Percentiles rank a stretch among this genome's conserved stretches.
phyloP scores from a whole-genome alignment of 2,329 filamentous ascomycete species.

The Fusarium guadeloupense region DNA sequence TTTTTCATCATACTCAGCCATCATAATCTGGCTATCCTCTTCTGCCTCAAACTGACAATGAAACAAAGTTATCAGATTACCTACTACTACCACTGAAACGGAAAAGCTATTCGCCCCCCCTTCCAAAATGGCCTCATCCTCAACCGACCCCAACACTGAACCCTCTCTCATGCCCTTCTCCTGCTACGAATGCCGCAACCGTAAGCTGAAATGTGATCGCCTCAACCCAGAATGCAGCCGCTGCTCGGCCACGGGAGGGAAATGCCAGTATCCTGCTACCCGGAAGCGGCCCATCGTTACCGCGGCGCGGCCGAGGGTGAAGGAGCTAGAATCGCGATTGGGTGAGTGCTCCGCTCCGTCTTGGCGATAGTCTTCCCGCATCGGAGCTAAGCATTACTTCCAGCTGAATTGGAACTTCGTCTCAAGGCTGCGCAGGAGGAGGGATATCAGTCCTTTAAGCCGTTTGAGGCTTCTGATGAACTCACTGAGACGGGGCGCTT shows the following conservation, averaged over 20 bases:
- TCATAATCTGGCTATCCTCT: neutral
- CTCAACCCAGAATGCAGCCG: conserved; percentile 38
- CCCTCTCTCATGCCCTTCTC: conserved; percentile 35
- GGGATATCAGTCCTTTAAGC: conserved; percentile 28
- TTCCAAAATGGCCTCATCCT: conserved; percentile 22
- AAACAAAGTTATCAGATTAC: neutral
- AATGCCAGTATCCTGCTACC: conserved; percentile 43
- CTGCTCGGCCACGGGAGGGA: conserved; percentile 31
- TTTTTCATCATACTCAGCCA: neutral
- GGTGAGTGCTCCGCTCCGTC: conserved; percentile 17
- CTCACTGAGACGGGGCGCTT: conserved; percentile 42
- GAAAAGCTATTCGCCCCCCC: too few relatives aligned
- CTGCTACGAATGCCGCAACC: conserved; percentile 41
- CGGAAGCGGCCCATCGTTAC: conserved; percentile 39
- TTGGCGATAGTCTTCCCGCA: neutral
- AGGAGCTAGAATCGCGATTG: conserved; percentile 42
- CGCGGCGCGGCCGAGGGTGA: conserved; percentile 41
- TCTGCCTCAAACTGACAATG: neutral
- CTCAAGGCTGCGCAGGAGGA: conserved; percentile 30
- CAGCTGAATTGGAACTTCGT: conserved; percentile 38
- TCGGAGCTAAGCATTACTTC: neutral
- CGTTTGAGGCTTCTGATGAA: conserved; percentile 23
- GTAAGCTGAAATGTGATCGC: conserved; percentile 47
- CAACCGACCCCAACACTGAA: neutral
- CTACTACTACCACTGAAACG: neutral